These are phyloP conservation scores for Lentithecium fluviatile DNA, from an alignment of 495 filamentous ascomycete species.

Conservation along the genomic window DNA sequence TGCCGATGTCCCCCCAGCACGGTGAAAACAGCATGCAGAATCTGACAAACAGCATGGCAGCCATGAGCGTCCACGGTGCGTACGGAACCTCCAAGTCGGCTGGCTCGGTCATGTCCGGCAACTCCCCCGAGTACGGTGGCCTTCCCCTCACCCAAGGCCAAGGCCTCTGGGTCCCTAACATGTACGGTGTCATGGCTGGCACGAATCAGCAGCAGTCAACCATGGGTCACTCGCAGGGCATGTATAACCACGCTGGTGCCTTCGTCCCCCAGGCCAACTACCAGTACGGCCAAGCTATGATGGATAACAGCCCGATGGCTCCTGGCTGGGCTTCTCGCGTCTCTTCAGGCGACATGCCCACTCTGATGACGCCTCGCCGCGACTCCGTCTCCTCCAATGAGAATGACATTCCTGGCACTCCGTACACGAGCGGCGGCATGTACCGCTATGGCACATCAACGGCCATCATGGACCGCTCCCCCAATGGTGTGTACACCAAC, in stretches of 20 bases:
- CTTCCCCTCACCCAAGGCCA: constrained; percentile 33
- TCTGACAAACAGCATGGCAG: constrained; percentile 41
- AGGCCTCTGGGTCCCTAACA: constrained; percentile 33
- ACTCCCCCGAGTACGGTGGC: constrained; percentile 35
- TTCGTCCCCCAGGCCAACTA: constrained; percentile 39
- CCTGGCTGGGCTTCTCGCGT: constrained; percentile 44
- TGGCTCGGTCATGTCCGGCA: constrained; percentile 34
- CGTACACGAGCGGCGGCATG: constrained; percentile 52
- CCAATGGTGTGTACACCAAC: constrained; percentile 43
- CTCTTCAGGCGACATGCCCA: constrained; percentile 44
- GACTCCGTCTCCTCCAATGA: constrained; percentile 62
- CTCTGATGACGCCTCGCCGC: constrained; percentile 46
- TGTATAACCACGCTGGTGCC: constrained; percentile 40
- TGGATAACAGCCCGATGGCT: constrained; percentile 41
- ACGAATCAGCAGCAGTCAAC: constrained; percentile 30
- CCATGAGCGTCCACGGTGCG: constrained; percentile 39
- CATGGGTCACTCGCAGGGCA: constrained; percentile 34
- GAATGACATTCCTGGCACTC: constrained; percentile 59
- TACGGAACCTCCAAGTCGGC: constrained; percentile 39
- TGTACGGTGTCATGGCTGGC: constrained; percentile 30
- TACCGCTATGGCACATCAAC: constrained; percentile 51
- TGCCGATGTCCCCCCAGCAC: constrained; percentile 27
- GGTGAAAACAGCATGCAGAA: constrained; percentile 33
- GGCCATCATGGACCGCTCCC: constrained; percentile 61
- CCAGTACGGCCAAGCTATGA: constrained; percentile 40